phyloP scores from a whole-genome alignment of 2,329 filamentous ascomycete species.

The Paracoccidioides lutzii region DNA sequence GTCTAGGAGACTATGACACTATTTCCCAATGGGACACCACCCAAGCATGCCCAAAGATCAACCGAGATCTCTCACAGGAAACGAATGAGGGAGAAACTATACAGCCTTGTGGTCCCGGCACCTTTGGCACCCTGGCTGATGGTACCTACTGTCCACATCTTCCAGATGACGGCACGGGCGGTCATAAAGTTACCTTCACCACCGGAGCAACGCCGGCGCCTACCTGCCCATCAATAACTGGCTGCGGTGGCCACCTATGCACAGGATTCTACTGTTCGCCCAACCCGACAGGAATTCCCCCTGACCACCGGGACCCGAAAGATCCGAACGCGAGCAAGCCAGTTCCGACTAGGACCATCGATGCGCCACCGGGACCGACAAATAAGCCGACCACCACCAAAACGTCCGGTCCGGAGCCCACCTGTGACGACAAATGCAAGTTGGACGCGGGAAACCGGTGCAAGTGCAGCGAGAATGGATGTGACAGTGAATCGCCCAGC shows the following conservation, averaged over 20 bases:
- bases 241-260: constrained; percentile 1
- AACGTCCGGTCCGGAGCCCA: background rate
- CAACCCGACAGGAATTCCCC: background rate
- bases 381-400: background rate
- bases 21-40: background rate
- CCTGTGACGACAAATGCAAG: background rate
- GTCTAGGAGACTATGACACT: background rate
- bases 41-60: background rate
- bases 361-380: too few relatives aligned
- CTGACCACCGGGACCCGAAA: constrained; percentile 1
- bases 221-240: background rate
- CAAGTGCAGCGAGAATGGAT: constrained; percentile 2
- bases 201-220: background rate
- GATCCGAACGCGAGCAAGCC: background rate
- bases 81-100: background rate
- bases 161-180: background rate
- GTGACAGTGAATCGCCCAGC: constrained; percentile 2
- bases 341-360: background rate
- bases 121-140: background rate
- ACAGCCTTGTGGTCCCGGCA: too few relatives aligned
- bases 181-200: background rate
- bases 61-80: background rate
- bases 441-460: background rate
- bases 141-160: background rate
- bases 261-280: background rate